A percentile compares a stretch with the other conserved stretches of the same genome.
phyloP scores from a whole-genome alignment of 2,329 filamentous ascomycete genomes.

The Ceratocystiopsis minuta region DNA sequence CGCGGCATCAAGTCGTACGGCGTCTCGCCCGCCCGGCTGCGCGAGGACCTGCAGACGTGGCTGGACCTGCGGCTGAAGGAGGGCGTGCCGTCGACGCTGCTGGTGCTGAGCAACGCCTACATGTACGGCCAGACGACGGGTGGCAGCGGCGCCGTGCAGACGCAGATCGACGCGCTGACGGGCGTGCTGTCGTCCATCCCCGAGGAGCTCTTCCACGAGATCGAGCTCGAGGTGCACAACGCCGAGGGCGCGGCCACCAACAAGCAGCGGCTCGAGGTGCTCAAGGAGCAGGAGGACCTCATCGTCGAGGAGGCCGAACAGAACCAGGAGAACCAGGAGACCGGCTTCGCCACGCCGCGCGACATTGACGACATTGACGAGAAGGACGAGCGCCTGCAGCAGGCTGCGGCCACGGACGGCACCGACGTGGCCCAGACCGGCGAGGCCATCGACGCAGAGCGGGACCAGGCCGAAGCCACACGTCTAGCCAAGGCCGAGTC shows the following conservation, averaged over 20 bases:
- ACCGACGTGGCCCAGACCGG: slow-evolving; percentile 28
- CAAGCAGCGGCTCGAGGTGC: slow-evolving; percentile 93
- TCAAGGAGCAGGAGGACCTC: slow-evolving; percentile 95
- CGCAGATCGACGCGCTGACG: slow-evolving; percentile 82
- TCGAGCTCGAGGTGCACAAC: slow-evolving; percentile 92
- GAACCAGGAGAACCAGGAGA: slow-evolving; percentile 60
- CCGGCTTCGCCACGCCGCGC: slow-evolving; percentile 56
- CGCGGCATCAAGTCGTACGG: slow-evolving; percentile 87
- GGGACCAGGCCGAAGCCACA: slow-evolving; percentile 28
- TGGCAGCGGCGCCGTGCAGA: slow-evolving; percentile 62
- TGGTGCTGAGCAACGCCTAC: slow-evolving; percentile 93
- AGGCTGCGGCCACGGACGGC: slow-evolving; percentile 27
- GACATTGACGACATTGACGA: slow-evolving; percentile 91
- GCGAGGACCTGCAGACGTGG: slow-evolving; percentile 86
- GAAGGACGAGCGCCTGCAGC: slow-evolving; percentile 53
- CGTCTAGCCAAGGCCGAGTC: slow-evolving; percentile 10
- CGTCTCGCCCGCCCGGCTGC: slow-evolving; percentile 70
- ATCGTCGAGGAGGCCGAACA: slow-evolving; percentile 96
- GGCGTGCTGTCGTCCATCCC: slow-evolving; percentile 88
- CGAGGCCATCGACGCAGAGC: slow-evolving; percentile 38
- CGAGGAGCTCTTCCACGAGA: slow-evolving; percentile 97
- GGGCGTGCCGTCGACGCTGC: slow-evolving; percentile 85
- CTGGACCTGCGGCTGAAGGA: slow-evolving; percentile 83
- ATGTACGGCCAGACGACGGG: slow-evolving; percentile 58
- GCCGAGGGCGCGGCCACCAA: slow-evolving; percentile 95